A percentile compares a stretch with the other conserved stretches of the same genome.
Evolutionary conservation across 352 stramenopile genomes (phyloP).

Genomic region (Globisporangium iwayamae): DNA sequence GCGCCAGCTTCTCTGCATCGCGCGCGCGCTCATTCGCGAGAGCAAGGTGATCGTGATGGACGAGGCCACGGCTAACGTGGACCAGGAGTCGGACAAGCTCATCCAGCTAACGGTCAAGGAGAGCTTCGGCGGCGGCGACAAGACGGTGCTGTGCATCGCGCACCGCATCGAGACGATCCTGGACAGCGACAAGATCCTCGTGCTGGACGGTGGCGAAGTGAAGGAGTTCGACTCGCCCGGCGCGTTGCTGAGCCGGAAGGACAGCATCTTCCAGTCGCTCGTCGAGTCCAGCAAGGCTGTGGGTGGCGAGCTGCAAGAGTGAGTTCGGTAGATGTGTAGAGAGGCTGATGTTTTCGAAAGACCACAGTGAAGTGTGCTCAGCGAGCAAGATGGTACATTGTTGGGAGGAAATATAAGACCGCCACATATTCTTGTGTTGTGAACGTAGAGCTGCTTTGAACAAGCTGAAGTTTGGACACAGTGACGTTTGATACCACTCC

Average conservation of each 20-base stretch:
- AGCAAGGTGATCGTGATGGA: slow-evolving; percentile 90
- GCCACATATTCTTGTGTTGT: too few relatives aligned
- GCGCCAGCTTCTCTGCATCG: slow-evolving; percentile 93
- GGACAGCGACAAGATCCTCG: slow-evolving; percentile 85
- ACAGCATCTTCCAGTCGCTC: slow-evolving; percentile 40
- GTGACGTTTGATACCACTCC: too few relatives aligned
- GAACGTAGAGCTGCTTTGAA: too few relatives aligned
- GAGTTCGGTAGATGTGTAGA: background rate
- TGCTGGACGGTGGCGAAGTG: slow-evolving; percentile 80
- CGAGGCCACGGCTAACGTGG: slow-evolving; percentile 92
- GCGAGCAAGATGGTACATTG: too few relatives aligned
- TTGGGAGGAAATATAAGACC: too few relatives aligned
- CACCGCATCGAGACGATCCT: slow-evolving; percentile 92
- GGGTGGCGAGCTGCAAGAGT: background rate
- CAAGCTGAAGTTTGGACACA: too few relatives aligned
- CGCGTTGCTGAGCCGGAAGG: slow-evolving; percentile 43
- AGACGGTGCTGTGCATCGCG: slow-evolving; percentile 91
- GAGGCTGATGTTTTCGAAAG: too few relatives aligned
- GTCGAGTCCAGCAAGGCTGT: slow-evolving; percentile 27
- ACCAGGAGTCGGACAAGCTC: slow-evolving; percentile 66
- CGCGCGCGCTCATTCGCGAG: slow-evolving; percentile 85
- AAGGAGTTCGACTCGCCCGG: slow-evolving; percentile 81
- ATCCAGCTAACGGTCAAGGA: slow-evolving; percentile 69
- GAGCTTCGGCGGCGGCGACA: slow-evolving; percentile 62
- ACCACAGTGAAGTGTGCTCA: too few relatives aligned